A percentile compares a stretch with the other conserved stretches of the same genome.
These are phyloP conservation scores for Podila clonocystis DNA, from an alignment of 192 early-diverging fungal species.

Conservation along the genomic window DNA sequence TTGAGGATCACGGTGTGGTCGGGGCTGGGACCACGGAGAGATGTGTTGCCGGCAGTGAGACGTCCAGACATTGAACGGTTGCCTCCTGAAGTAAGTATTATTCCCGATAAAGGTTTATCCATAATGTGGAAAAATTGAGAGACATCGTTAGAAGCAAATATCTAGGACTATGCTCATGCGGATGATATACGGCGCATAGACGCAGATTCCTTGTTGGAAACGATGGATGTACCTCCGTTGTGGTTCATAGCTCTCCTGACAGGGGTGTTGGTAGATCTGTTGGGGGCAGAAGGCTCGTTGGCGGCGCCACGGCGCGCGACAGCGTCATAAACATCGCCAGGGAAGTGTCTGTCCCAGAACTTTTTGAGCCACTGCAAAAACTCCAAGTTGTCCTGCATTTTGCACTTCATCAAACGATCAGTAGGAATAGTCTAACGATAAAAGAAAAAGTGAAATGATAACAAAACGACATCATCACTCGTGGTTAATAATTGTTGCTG, in stretches of 20 bases:
- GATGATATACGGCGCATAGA: no score
- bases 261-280: constrained; percentile 51
- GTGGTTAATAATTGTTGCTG: constrained; percentile 1
- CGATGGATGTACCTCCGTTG: constrained; percentile 53
- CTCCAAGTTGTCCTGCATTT: constrained; percentile 99
- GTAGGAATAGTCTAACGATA: constrained; percentile 79
- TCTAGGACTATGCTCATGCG: neutral
- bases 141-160: neutral
- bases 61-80: constrained; percentile 47
- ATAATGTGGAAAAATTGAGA: neutral
- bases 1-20: constrained; percentile 77
- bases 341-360: constrained; percentile 91
- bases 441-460: constrained; percentile 1
- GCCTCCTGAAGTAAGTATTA: constrained; percentile 6
- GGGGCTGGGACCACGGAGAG: constrained; percentile 43
- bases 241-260: constrained; percentile 51
- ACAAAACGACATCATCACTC: neutral
- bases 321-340: constrained; percentile 88
- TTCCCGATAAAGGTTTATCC: neutral
- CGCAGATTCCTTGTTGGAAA: neutral
- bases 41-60: constrained; percentile 32
- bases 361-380: constrained; percentile 97
- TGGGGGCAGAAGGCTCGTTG: constrained; percentile 50
- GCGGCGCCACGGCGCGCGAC: constrained; percentile 67
- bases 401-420: constrained; percentile 91